Evolutionary conservation across 2,329 filamentous ascomycete genomes (phyloP).

Genomic region (Nigrospora osmanthi): DNA sequence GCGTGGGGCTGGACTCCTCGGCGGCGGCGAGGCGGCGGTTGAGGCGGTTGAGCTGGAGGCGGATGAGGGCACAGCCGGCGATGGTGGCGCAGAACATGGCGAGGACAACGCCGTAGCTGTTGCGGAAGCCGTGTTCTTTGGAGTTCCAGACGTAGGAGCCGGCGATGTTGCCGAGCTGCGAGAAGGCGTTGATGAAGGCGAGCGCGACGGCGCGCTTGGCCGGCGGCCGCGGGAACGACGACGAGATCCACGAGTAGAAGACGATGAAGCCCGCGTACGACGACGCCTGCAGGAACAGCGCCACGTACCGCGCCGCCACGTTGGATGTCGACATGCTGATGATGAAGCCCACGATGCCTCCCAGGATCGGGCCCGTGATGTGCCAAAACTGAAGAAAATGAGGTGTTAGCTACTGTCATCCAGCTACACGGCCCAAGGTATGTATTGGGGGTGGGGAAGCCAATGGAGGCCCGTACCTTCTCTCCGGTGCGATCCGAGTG

Average conservation of each 20-base stretch:
- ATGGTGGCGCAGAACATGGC: conserved; percentile 57
- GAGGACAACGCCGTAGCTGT: conserved; percentile 57
- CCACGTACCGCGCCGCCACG: conserved; percentile 48
- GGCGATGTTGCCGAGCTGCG: conserved; percentile 50
- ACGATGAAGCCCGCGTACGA: conserved; percentile 53
- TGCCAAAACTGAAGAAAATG: conserved; percentile 42
- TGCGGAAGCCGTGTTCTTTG: conserved; percentile 50
- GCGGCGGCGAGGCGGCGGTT: conserved; percentile 39
- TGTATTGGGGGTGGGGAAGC: neutral
- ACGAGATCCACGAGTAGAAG: conserved; percentile 51
- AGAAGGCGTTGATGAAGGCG: conserved; percentile 52
- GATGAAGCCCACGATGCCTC: conserved; percentile 49
- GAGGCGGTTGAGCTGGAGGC: conserved; percentile 33
- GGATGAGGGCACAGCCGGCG: conserved; percentile 40
- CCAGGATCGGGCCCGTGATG: conserved; percentile 42
- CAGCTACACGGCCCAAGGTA: neutral
- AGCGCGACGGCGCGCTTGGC: conserved; percentile 55
- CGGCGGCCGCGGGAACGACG: conserved; percentile 48
- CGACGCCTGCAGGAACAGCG: conserved; percentile 50
- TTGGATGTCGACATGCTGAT: conserved; percentile 52
- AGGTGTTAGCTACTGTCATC: neutral
- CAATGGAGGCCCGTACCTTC: conserved; percentile 26
- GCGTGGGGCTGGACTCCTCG: conserved; percentile 32
- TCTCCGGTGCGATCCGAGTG: conserved; percentile 47
- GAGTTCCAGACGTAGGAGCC: conserved; percentile 58